Percentiles rank a stretch among this genome's conserved stretches.
These are phyloP conservation scores for Phytophthora nicotianae DNA, from an alignment of 352 stramenopile genomes.

Conservation along the genomic window DNA sequence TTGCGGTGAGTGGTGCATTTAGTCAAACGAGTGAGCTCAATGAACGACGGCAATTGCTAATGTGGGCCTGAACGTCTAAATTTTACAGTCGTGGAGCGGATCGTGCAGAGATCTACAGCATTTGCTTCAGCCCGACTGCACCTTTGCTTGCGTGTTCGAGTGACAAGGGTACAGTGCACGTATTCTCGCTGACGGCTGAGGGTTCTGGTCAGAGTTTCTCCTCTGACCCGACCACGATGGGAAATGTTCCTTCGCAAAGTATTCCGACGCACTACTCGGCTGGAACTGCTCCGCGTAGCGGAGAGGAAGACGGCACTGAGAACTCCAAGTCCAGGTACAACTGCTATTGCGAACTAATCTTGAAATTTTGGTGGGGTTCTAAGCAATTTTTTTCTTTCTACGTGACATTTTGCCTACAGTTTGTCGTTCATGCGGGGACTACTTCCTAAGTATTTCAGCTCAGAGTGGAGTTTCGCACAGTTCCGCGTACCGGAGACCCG, in stretches of 20 bases:
- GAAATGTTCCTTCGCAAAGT: constrained; percentile 50
- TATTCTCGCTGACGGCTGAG: constrained; percentile 91
- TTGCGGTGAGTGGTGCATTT: constrained; percentile 50
- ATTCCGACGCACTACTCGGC: constrained; percentile 47
- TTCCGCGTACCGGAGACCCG: constrained; percentile 91
- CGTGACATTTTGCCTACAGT: constrained; percentile 28
- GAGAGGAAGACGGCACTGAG: constrained; percentile 83
- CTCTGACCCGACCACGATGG: constrained; percentile 62
- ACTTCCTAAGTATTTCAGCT: constrained; percentile 94
- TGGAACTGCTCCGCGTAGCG: constrained; percentile 50
- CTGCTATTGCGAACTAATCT: background rate
- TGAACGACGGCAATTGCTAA: constrained; percentile 11
- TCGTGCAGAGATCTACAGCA: constrained; percentile 96
- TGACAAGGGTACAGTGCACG: constrained; percentile 97
- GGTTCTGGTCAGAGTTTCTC: constrained; percentile 63
- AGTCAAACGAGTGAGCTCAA: background rate
- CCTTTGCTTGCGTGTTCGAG: constrained; percentile 95
- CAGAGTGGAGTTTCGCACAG: constrained; percentile 94
- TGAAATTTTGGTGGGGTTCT: background rate
- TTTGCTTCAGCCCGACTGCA: constrained; percentile 95
- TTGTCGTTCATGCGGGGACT: constrained; percentile 91
- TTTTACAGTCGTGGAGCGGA: constrained; percentile 93
- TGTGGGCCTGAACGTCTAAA: background rate
- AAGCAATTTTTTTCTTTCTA: background rate
- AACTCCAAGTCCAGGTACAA: constrained; percentile 88